A percentile compares a stretch with the other conserved stretches of the same genome.
Conservation (phyloP, 306 rosid genomes). For the Clitoria ternatea region DNA sequence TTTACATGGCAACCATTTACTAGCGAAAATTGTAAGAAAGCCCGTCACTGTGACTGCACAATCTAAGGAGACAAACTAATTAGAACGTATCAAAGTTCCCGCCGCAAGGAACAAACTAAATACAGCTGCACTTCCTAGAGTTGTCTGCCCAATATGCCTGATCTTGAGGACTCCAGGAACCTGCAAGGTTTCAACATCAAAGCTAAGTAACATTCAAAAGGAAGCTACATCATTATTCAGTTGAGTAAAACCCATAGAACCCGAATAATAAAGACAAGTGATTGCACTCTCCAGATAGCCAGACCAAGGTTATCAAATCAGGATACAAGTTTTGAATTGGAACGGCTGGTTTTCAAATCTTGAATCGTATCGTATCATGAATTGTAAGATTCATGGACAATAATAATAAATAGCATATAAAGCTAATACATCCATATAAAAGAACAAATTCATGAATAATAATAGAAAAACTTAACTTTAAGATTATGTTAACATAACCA, state of each 20-base stretch:
- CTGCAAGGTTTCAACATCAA: conserved; percentile 37
- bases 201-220: not conserved
- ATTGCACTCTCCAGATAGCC: not conserved
- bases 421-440: too few species aligned
- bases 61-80: conserved; percentile 23
- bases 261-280: not conserved
- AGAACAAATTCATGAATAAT: too few species aligned
- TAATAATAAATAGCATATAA: too few species aligned
- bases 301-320: too few species aligned
- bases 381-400: too few species aligned
- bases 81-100: conserved; percentile 47
- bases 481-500: too few species aligned
- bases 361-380: too few species aligned
- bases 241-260: not conserved
- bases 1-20: not conserved
- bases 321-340: too few species aligned
- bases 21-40: conserved; percentile 4
- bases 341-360: too few species aligned
- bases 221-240: not conserved
- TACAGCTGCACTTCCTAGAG: conserved; percentile 46
- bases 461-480: too few species aligned
- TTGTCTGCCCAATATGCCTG: conserved; percentile 47
- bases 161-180: conserved; percentile 46
- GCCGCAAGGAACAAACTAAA: conserved; percentile 51
- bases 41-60: conserved; percentile 3